Evolutionary conservation across 2,329 filamentous ascomycete species (phyloP), one percentile per base, ranked within the genome.

Genomic region (Lecanicillium sp.): DNA sequence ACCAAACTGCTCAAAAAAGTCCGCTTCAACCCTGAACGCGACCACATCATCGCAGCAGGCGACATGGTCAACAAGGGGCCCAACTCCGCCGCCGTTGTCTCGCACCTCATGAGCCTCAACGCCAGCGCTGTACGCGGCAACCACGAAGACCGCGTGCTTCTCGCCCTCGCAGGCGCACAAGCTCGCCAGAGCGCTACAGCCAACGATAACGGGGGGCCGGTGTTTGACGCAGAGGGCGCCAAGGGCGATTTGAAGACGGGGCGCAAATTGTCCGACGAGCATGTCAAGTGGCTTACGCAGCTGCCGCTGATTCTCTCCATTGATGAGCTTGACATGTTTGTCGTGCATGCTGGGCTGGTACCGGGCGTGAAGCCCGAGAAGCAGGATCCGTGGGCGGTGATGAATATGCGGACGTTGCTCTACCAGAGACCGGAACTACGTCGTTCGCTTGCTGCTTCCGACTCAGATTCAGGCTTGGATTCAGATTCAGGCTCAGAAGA

Each of bases 41-140:
- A 94, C 57, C 84, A 90, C 53, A 63, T 94, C 29, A 68, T 95
- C 15, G 69, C 90, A 33, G 71, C 78, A 1, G 87, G 87, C 34
- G 85, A 94, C 59, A 71, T 90, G 56, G 73, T 96, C 49, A 80
- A 80, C 54, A 95, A 95, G 62, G 89, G 90, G 1, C 87, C 89
- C 9, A 80, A 95, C 60, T 90, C 85, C 22, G 53, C 71, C 1
- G 86, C 81, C 28, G 85, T 95, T 1, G 70, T 96, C 34, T 75
- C 83, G 42, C 68, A 88, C 30, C 81, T 86, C 28, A 83, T 87
- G 56, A 62, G 73, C 12, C 63, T 90, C 28, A 75, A 76, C 36
- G 89, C 90, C 16, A 85, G 81, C 20, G 85, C 79, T 45, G 87
- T 96, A 8, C 80, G 90, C 36, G 92, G 92, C 14, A 95, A 95